Conservation (phyloP, 2,329 filamentous ascomycete species). For the Periglandula ipomoeae region DNA sequence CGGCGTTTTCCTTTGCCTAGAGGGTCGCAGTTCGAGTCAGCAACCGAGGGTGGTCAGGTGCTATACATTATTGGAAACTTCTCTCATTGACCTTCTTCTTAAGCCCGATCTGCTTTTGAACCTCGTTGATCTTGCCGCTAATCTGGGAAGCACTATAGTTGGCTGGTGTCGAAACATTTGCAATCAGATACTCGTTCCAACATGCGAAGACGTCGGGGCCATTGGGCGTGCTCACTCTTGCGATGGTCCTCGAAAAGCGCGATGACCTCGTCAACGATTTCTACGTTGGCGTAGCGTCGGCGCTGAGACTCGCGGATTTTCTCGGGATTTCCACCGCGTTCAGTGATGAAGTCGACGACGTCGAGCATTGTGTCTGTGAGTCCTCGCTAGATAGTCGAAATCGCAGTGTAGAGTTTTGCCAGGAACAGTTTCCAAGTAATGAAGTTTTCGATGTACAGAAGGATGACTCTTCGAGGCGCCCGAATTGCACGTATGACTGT, state of each 20-base stretch:
- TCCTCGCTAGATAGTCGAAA: background rate
- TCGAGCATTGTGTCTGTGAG: constrained; percentile 52
- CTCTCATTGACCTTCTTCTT: constrained; percentile 69
- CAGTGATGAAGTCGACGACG: constrained; percentile 68
- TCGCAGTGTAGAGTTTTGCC: background rate
- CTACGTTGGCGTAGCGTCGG: constrained; percentile 68
- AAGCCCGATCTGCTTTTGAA: constrained; percentile 80
- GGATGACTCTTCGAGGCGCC: background rate
- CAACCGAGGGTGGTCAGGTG: background rate
- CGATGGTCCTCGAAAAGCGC: constrained; percentile 77
- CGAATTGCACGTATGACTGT: background rate
- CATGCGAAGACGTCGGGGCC: background rate
- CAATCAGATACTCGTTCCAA: background rate
- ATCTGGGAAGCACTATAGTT: constrained; percentile 74
- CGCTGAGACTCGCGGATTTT: constrained; percentile 88
- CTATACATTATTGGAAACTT: too few species aligned
- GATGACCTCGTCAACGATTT: constrained; percentile 86
- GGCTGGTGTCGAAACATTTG: constrained; percentile 22
- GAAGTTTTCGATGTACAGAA: background rate
- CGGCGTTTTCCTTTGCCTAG: constrained; percentile 77
- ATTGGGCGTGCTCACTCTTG: constrained; percentile 42
- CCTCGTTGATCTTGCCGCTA: constrained; percentile 74
- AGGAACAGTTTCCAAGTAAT: background rate
- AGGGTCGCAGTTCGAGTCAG: background rate
- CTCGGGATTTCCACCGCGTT: constrained; percentile 85